Base-by-base conservation (phyloP, 2,329 filamentous ascomycete genomes). In the Nemania diffusa region DNA sequence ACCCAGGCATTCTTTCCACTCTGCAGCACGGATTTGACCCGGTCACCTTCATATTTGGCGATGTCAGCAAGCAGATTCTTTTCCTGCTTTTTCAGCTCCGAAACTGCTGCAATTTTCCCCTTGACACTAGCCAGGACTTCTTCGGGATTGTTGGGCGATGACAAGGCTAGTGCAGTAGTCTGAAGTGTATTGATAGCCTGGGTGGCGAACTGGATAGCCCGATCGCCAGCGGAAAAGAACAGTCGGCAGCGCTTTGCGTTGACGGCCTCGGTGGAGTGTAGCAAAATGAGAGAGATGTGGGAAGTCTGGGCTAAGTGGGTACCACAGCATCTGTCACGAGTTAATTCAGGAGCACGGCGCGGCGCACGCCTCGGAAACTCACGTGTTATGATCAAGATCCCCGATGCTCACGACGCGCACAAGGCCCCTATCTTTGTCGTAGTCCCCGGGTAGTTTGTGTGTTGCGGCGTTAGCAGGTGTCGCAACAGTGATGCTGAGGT, bases 1-100 rank as follows among this genome's bases (percentile, higher is more conserved):
- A 46, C 42, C 42, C 42, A 46, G 20, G 42, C 42, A 46, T 46
- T 46, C 42, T 46, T 46, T 24, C 42, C 42, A n/a, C 42, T 46
- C 42, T 46, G 42, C 15, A 46, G 5, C 13, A 22, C 17, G 42
- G 42, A 46, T 11, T 24, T 46, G n/a, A 46, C 42, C 22, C 20
- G 17, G 20, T 46, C 42, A 22, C 13, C 42, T 46, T 46, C 42
- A 46, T 22, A 46, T n/a, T 46, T 46, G 42, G 42, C 42, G 42
- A 46, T 46, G 4, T 46, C 42, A 6, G 42, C 42, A 46, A 46
- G 42, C 7, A 46, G 42, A 46, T n/a, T 46, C 42, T 46, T 46
- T 46, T 46, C 42, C 42, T 46, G 42, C n/a, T 46, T 46, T n/a
- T 46, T 46, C 20, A 46, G 20, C 17, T 46, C 42, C 42, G 42